Conservation (phyloP, 345 rosid species). For the Ceriops tagal region DNA sequence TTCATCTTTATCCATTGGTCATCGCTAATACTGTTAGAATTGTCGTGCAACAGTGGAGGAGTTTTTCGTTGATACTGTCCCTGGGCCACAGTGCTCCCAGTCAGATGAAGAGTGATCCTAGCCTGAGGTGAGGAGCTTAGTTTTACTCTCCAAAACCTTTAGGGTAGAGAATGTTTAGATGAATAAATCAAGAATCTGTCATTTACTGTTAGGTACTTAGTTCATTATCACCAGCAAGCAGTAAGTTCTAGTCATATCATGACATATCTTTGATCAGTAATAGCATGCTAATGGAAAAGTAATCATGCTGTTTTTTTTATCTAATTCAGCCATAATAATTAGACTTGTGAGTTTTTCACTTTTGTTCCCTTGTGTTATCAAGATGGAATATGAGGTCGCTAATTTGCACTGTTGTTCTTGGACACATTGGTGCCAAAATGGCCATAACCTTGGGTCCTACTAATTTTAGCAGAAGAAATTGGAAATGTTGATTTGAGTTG, state of each 20-base stretch:
- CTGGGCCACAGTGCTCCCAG: constrained; percentile 71
- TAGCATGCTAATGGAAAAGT: constrained; percentile 4
- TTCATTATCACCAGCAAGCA: neutral
- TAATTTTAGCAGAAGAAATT: no score
- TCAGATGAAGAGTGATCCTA: constrained; percentile 84
- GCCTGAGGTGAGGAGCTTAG: constrained; percentile 26
- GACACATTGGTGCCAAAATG: neutral
- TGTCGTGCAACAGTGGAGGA: constrained; percentile 61
- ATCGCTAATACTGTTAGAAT: constrained; percentile 9
- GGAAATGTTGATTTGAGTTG: no score
- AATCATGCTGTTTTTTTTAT: neutral
- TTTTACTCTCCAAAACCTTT: constrained; percentile 21
- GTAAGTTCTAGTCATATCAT: neutral
- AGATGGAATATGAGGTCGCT: neutral
- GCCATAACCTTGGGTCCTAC: neutral
- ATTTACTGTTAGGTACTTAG: constrained; percentile 18
- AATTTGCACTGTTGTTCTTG: neutral
- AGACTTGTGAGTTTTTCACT: neutral
- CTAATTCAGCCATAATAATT: neutral
- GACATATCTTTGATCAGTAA: constrained; percentile 6
- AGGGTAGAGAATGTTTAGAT: constrained; percentile 27
- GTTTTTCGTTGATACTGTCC: constrained; percentile 79
- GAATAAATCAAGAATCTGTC: constrained; percentile 31
- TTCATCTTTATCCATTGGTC: neutral
- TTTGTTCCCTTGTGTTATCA: neutral